Percentiles rank a stretch among this genome's conserved stretches.
phyloP scores from a whole-genome alignment of 208 protist genomes.

The Angomonas deanei region DNA sequence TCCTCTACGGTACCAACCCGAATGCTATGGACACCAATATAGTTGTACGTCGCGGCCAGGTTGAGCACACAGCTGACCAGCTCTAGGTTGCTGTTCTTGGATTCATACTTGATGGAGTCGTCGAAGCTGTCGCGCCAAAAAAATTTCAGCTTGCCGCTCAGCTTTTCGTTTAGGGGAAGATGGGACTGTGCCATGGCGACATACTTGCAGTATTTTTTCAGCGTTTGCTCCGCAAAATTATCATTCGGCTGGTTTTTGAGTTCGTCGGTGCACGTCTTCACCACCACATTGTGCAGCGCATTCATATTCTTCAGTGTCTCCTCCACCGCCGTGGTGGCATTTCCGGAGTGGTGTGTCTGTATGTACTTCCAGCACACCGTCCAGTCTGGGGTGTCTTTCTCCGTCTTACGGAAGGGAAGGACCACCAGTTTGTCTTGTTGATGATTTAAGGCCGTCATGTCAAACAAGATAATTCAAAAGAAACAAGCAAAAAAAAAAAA shows the following conservation, averaged over 20 bases:
- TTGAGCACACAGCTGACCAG: slow-evolving; percentile 82
- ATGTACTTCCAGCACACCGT: slow-evolving; percentile 56
- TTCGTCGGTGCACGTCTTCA: slow-evolving; percentile 52
- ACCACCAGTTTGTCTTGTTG: slow-evolving; percentile 52
- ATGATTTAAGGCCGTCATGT: slow-evolving; percentile 22
- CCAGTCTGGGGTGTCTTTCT: slow-evolving; percentile 72
- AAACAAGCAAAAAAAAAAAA: slow-evolving; percentile 7
- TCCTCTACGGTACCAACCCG: slow-evolving; percentile 37
- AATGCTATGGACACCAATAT: slow-evolving; percentile 38
- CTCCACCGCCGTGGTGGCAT: slow-evolving; percentile 44
- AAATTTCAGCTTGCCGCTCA: slow-evolving; percentile 55
- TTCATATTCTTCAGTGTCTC: slow-evolving; percentile 61
- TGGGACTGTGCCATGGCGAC: slow-evolving; percentile 75
- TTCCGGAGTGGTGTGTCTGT: slow-evolving; percentile 56
- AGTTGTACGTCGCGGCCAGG: slow-evolving; percentile 64
- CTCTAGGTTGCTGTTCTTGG: slow-evolving; percentile 62
- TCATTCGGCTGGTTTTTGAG: slow-evolving; percentile 43
- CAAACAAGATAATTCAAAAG: background rate
- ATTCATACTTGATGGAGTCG: slow-evolving; percentile 49
- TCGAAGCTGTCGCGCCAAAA: slow-evolving; percentile 73
- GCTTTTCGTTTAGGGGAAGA: slow-evolving; percentile 52
- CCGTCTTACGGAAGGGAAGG: slow-evolving; percentile 63
- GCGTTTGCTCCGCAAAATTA: slow-evolving; percentile 57
- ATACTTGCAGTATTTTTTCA: slow-evolving; percentile 62
- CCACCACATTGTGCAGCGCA: slow-evolving; percentile 55